Evolutionary conservation across 768 basidiomycete species (phyloP).

Genomic region (Phylloporus sp.): DNA sequence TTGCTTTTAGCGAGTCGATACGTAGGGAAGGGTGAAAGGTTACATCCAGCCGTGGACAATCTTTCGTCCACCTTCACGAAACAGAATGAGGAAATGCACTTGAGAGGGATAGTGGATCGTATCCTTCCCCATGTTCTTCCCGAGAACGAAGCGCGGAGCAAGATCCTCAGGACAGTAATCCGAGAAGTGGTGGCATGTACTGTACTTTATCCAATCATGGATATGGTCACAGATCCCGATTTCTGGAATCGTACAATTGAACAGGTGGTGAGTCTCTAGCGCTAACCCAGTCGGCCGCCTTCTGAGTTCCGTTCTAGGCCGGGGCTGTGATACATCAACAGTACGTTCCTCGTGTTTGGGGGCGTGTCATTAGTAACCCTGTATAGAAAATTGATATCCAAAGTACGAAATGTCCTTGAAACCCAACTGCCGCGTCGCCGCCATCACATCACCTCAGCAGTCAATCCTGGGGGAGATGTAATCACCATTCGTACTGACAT

Average conservation of each 20-base stretch:
- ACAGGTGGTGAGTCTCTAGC: slow-evolving; percentile 66
- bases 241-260: slow-evolving; percentile 96
- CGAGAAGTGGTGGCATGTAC: slow-evolving; percentile 82
- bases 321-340: slow-evolving; percentile 69
- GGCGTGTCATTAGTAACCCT: slow-evolving; percentile 1
- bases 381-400: slow-evolving; percentile 75
- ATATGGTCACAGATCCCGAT: slow-evolving; percentile 92
- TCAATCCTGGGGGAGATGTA: slow-evolving; percentile 50
- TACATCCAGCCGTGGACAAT: slow-evolving; percentile 87
- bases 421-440: slow-evolving; percentile 64
- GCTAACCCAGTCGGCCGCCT: not conserved
- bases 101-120: slow-evolving; percentile 65
- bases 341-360: slow-evolving; percentile 31
- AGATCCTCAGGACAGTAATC: slow-evolving; percentile 65
- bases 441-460: slow-evolving; percentile 37
- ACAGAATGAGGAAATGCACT: slow-evolving; percentile 86
- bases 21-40: slow-evolving; percentile 55
- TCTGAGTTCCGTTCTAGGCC: slow-evolving; percentile 38
- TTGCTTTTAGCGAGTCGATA: slow-evolving; percentile 81
- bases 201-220: slow-evolving; percentile 82
- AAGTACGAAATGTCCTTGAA: slow-evolving; percentile 81
- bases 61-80: slow-evolving; percentile 85
- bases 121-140: slow-evolving; percentile 74
- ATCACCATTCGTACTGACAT: slow-evolving; percentile 81
- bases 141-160: slow-evolving; percentile 66